Evolutionary conservation across 345 rosid genomes (phyloP).

Genomic region (Microcos paniculata): DNA sequence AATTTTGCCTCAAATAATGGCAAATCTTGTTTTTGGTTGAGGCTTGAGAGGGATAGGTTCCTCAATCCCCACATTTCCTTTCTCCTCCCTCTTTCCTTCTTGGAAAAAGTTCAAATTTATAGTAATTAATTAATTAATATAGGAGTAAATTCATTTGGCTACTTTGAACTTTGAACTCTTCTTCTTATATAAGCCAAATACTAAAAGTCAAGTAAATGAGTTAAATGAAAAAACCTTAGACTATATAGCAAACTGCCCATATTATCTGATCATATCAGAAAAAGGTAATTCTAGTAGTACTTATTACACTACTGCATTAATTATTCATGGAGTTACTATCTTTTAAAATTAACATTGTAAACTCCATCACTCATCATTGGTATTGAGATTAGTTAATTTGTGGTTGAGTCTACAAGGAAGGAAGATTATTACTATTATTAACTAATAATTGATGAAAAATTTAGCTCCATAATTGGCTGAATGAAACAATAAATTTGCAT

Average conservation of each 20-base stretch:
- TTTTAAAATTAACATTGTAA: background rate
- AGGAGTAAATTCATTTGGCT: too few species aligned
- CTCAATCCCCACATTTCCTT: background rate
- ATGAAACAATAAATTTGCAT: background rate
- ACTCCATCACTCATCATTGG: background rate
- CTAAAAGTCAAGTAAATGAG: too few species aligned
- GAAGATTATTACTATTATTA: too few species aligned
- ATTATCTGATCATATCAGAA: too few species aligned
- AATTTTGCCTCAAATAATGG: conserved; percentile 2
- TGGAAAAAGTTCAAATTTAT: background rate
- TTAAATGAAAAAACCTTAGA: background rate
- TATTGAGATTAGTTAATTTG: too few species aligned
- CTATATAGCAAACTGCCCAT: background rate
- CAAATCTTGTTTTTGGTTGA: background rate
- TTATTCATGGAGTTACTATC: background rate
- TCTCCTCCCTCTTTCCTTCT: background rate
- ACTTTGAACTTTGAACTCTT: too few species aligned
- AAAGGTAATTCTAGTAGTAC: too few species aligned
- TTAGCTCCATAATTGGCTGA: background rate
- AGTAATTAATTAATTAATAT: too few species aligned
- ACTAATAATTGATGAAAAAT: background rate
- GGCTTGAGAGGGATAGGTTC: background rate
- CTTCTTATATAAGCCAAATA: too few species aligned
- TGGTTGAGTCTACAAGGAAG: background rate
- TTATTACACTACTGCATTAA: background rate